A percentile compares a stretch with the other conserved stretches of the same genome.
Conservation (phyloP, 2,329 filamentous ascomycete genomes). For the Alternaria metachromatica region DNA sequence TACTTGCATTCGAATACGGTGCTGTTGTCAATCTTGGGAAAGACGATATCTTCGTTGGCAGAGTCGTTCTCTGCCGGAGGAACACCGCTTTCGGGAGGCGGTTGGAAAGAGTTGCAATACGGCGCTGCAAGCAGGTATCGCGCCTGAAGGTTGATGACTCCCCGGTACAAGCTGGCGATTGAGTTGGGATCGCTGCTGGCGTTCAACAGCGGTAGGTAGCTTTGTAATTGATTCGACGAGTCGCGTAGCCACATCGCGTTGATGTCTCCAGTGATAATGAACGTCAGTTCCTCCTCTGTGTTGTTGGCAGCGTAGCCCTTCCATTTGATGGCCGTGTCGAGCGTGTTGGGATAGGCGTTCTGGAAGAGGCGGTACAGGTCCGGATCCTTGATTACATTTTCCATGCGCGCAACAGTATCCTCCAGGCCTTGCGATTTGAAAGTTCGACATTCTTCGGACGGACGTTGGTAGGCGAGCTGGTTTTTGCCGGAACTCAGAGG, state of each 20-base stretch:
- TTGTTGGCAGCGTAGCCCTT: constrained; percentile 65
- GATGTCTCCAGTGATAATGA: constrained; percentile 66
- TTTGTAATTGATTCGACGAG: constrained; percentile 73
- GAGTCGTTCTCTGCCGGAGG: constrained; percentile 48
- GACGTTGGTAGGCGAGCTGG: constrained; percentile 55
- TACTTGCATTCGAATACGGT: constrained; percentile 63
- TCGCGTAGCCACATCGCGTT: constrained; percentile 63
- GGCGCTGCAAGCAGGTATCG: constrained; percentile 69
- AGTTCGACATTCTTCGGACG: constrained; percentile 53
- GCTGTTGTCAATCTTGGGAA: constrained; percentile 51
- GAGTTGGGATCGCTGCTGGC: constrained; percentile 62
- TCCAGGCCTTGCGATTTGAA: constrained; percentile 56
- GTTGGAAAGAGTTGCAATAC: constrained; percentile 62
- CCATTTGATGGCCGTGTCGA: constrained; percentile 77
- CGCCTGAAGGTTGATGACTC: constrained; percentile 74
- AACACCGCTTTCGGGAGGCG: constrained; percentile 57
- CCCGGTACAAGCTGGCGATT: constrained; percentile 71
- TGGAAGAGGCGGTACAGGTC: constrained; percentile 75
- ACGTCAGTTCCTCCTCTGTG: constrained; percentile 68
- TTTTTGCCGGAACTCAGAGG: constrained; percentile 54
- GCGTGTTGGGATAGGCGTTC: constrained; percentile 76
- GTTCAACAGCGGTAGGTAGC: constrained; percentile 68
- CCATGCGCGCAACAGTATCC: constrained; percentile 44
- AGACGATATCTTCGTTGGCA: constrained; percentile 51
- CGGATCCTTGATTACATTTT: constrained; percentile 53